Evolutionary conservation across 345 rosid genomes (phyloP).

Genomic region (Lumnitzera littorea): DNA sequence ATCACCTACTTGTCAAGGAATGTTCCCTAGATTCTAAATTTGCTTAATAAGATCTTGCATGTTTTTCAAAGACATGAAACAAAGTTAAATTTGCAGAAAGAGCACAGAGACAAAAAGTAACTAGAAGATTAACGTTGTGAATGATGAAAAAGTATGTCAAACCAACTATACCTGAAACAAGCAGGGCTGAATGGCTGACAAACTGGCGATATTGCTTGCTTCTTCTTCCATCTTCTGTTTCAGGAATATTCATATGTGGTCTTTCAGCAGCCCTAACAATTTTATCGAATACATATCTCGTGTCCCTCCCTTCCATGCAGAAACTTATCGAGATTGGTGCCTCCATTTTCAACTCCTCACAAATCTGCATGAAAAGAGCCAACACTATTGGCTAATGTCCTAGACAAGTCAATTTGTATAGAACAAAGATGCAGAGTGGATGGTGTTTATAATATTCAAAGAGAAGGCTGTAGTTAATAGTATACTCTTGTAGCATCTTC

Average conservation of each 20-base stretch:
- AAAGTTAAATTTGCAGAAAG: too few species aligned
- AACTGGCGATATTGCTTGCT: conserved; percentile 45
- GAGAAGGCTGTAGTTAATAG: conserved; percentile 3
- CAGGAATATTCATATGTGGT: conserved; percentile 69
- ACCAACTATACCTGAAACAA: conserved; percentile 54
- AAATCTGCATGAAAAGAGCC: conserved; percentile 32
- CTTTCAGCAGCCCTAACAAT: conserved; percentile 52
- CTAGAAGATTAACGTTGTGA: background rate
- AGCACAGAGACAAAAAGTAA: background rate
- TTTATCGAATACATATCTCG: conserved; percentile 43
- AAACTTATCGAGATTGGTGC: conserved; percentile 32
- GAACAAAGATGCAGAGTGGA: background rate
- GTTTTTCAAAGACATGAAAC: background rate
- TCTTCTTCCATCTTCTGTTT: conserved; percentile 60
- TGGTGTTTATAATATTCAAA: conserved; percentile 3
- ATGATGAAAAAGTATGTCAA: background rate
- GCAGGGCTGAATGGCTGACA: conserved; percentile 52
- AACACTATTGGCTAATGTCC: background rate
- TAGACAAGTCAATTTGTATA: background rate
- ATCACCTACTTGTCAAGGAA: background rate
- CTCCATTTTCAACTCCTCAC: conserved; percentile 66
- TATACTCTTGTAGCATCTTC: conserved; percentile 53
- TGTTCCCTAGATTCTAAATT: background rate
- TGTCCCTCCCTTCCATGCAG: conserved; percentile 43
- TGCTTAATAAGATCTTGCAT: background rate